These are phyloP conservation scores for Camelina sativa DNA, from an alignment of 345 rosid genomes.

Conservation along the genomic window DNA sequence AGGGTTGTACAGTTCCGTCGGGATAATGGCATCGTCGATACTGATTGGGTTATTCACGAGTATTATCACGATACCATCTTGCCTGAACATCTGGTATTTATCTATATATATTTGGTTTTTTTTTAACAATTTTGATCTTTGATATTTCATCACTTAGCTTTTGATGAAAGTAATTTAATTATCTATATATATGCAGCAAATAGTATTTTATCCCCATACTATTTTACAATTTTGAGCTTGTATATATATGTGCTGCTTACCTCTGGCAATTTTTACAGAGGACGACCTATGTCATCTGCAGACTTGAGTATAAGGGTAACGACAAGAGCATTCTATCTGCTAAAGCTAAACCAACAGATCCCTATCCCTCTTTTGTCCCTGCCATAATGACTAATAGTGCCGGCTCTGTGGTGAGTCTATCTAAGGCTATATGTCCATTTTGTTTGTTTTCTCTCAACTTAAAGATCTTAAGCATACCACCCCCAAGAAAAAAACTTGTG, in stretches of 20 bases:
- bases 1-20: constrained; percentile 4
- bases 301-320: constrained; percentile 30
- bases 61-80: no score
- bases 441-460: neutral
- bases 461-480: no score
- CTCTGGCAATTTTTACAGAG: constrained; percentile 3
- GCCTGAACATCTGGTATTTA: no score
- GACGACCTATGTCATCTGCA: constrained; percentile 31
- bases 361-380: neutral
- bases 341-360: neutral
- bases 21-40: neutral
- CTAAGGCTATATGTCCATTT: neutral
- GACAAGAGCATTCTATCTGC: constrained; percentile 1
- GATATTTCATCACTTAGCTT: no score
- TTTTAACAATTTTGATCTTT: no score
- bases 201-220: no score
- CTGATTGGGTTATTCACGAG: neutral
- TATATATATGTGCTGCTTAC: neutral
- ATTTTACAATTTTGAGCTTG: no score
- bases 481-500: neutral
- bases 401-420: constrained; percentile 35
- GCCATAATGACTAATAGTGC: neutral
- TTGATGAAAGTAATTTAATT: no score
- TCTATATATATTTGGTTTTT: no score
- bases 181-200: no score